Base-by-base conservation (phyloP, 2,329 filamentous ascomycete species). In the Aspergillus ibericus region DNA sequence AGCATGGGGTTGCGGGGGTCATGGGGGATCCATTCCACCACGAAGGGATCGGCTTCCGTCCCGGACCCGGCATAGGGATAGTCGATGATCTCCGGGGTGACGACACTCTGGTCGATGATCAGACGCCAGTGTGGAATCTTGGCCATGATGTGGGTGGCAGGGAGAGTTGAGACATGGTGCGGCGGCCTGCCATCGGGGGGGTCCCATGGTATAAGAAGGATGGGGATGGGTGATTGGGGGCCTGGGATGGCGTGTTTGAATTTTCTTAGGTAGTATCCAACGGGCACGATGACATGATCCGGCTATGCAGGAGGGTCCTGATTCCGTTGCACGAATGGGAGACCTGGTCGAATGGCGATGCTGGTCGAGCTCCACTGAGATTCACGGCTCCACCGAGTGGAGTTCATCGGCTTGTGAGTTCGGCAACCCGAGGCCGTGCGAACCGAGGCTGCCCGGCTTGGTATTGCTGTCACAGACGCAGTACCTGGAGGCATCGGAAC, bases 1-100 rank as follows among this genome's bases (percentile, higher is more conserved):
- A 67, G 65, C 66, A 78, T 72, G 4, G 78, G 78, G 51, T 80
- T 77, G 34, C 77, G 70, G 9, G 74, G 74, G 55, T 81, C 78
- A 50, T 75, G 65, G 8, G 75, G 72, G 42, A 80, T 74, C 69
- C 73, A 80, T 54, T 75, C 69, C 12, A 80, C 73, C 16, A 73
- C 66, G 61, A 72, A 80, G 0, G 78, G 78, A 59, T 80, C 77
- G 0, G 73, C 66, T 18, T 73, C 69, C 0, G 76, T 80, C 0
- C 78, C 78, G 0, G 70, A 71, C n/a, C 78, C 78, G 38, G 67
- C 59, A 55, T 72, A 75, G 15, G 61, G 60, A 47, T 69, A 62
- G 58, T 74, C 69, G 36, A 68, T 63, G 13, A 75, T 65, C 47
- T 74, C 72, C 49, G 72, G 72, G 10, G 73, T 75, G 44, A 75